Conservation (phyloP, 148 eudicot species). For the Fagopyrum tataricum region DNA sequence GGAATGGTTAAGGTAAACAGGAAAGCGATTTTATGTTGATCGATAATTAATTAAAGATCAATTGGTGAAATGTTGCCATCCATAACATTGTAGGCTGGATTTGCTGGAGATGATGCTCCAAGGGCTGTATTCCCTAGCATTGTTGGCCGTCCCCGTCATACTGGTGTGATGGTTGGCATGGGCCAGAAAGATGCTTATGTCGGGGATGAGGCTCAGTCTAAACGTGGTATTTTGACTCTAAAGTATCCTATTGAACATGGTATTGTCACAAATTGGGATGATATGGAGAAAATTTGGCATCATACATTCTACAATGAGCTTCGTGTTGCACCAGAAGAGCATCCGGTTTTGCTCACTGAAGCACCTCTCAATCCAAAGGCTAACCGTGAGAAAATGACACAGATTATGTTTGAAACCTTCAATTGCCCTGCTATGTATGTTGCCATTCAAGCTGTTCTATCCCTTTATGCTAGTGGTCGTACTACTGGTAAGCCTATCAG, state of each 20-base stretch:
- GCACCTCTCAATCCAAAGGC: conserved; percentile 95
- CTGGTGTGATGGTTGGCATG: conserved; percentile 95
- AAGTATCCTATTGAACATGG: conserved; percentile 91
- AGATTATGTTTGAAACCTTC: conserved; percentile 84
- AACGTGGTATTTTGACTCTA: conserved; percentile 73
- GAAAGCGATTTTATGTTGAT: neutral
- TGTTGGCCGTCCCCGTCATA: conserved; percentile 87
- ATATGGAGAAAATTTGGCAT: conserved; percentile 94
- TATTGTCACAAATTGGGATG: conserved; percentile 93
- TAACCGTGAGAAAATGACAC: conserved; percentile 91
- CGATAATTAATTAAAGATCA: no score
- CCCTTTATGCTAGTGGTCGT: conserved; percentile 87
- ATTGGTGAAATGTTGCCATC: neutral
- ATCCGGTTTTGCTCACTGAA: conserved; percentile 75
- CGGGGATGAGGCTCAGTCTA: conserved; percentile 90
- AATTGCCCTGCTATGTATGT: conserved; percentile 83
- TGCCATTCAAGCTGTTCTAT: conserved; percentile 74
- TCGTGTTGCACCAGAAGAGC: conserved; percentile 92
- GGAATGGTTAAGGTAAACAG: conserved; percentile 11
- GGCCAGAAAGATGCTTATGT: conserved; percentile 89
- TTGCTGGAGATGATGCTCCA: conserved; percentile 93
- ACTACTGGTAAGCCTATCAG: conserved; percentile 50
- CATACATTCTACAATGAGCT: conserved; percentile 89
- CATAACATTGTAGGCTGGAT: conserved; percentile 53
- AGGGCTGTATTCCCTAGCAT: conserved; percentile 87